Conservation (phyloP, 176 grass and related monocot species). For the Lolium perenne region DNA sequence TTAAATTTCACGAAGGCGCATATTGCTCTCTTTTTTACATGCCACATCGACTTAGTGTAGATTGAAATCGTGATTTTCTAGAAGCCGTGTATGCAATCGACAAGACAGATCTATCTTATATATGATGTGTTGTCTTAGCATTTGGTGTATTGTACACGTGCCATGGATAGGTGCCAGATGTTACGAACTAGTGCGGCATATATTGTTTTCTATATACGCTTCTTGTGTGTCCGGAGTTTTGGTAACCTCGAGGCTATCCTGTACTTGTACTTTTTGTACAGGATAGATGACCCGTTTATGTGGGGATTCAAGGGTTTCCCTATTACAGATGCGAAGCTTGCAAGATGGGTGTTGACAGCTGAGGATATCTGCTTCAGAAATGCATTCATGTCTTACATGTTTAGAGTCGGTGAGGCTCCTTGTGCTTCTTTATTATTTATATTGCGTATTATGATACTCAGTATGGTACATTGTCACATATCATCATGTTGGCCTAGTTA, state of each 20-base stretch:
- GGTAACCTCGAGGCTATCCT: slow-evolving; percentile 6
- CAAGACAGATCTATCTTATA: slow-evolving; percentile 5
- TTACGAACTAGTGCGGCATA: neutral
- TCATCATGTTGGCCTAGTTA: neutral
- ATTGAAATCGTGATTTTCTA: neutral
- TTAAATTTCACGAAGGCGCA: neutral
- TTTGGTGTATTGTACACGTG: slow-evolving; percentile 1
- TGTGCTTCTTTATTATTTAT: slow-evolving; percentile 10
- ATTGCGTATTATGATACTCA: slow-evolving; percentile 15
- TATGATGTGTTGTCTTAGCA: neutral
- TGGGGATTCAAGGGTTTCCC: slow-evolving; percentile 99
- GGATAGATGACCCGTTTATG: slow-evolving; percentile 91
- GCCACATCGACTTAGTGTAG: neutral
- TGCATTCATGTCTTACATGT: slow-evolving; percentile 72
- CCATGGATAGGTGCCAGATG: neutral
- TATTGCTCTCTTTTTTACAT: neutral
- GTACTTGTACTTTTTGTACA: slow-evolving; percentile 45
- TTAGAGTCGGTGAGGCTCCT: slow-evolving; percentile 72
- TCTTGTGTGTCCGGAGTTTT: neutral
- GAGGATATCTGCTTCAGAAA: slow-evolving; percentile 99
- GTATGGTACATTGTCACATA: neutral
- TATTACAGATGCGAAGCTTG: slow-evolving; percentile 65
- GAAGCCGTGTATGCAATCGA: neutral
- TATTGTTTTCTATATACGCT: neutral
- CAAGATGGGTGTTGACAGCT: slow-evolving; percentile 84